These are phyloP conservation scores for Boletus vinaceobasis DNA, from an alignment of 768 basidiomycete species.

Conservation along the genomic window DNA sequence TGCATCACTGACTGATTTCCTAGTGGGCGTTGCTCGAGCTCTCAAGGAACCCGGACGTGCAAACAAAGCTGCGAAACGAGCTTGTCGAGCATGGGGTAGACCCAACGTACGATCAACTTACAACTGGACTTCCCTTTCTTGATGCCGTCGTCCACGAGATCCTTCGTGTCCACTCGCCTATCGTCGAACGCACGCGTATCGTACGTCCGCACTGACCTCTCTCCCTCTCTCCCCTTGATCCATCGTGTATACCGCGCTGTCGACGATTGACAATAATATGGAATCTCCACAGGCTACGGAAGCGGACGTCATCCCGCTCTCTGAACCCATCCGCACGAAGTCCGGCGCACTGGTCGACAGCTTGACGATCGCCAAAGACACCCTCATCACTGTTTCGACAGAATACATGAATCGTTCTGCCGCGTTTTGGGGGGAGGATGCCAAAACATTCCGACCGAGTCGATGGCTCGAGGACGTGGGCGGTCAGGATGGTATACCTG, in stretches of 20 bases:
- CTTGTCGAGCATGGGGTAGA: slow-evolving; percentile 41
- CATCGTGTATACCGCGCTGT: background rate
- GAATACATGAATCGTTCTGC: slow-evolving; percentile 47
- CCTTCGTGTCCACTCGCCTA: slow-evolving; percentile 24
- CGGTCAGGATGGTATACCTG: slow-evolving; percentile 17
- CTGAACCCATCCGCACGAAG: slow-evolving; percentile 30
- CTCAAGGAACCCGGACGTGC: background rate
- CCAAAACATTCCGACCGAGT: slow-evolving; percentile 56
- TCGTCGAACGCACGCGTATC: background rate
- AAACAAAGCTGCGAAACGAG: slow-evolving; percentile 48
- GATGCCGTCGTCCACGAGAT: slow-evolving; percentile 47
- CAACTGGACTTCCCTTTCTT: slow-evolving; percentile 47
- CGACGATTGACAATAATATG: background rate
- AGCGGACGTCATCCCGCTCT: slow-evolving; percentile 46
- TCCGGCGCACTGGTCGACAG: slow-evolving; percentile 37
- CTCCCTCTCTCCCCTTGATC: slow-evolving; percentile 26
- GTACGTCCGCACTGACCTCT: background rate
- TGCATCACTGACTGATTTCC: background rate
- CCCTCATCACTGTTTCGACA: slow-evolving; percentile 42
- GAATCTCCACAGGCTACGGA: slow-evolving; percentile 34
- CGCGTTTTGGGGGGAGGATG: slow-evolving; percentile 58
- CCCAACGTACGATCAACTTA: slow-evolving; percentile 53
- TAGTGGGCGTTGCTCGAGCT: slow-evolving; percentile 47
- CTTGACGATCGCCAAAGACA: slow-evolving; percentile 46
- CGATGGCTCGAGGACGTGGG: slow-evolving; percentile 49